Evolutionary conservation across 768 basidiomycete genomes (phyloP), one percentile per base, ranked within the genome.

Genomic region (Mycena kentingensis): DNA sequence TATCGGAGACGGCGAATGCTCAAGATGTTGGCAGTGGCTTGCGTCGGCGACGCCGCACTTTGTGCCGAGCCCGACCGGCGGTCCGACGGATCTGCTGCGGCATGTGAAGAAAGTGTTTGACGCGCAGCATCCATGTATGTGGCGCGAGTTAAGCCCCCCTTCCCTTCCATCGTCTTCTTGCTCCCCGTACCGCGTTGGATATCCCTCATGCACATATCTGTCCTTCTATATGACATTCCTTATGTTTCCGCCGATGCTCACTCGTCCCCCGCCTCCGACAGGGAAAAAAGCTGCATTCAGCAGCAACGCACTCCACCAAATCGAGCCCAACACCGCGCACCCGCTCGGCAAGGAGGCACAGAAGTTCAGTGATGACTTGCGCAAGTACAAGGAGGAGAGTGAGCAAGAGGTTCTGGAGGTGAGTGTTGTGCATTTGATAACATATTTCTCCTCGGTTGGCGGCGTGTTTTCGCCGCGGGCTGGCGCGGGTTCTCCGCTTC

Each of bases 91-190:
- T 73, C 77, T 98, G 63, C 72, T 98, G 62, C 95, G 96, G 25
- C 82, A 88, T 37, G 88, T 98, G 70, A 90, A 86, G 78, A 90
- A 83, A 71, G 87, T 83, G 26, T 94, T 97, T 73, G 84, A 97
- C 66, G 93, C 92, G 27, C 89, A 82, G 74, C 82, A 81, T 70
- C 83, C 90, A n/a, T 96, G 91, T 92, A 64, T 48, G 88, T 78
- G n/a, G n/a, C 16, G 35, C 35, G 24, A 12, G 57, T 46, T 37
- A 24, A 21, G 37, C 32, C n/a, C n/a, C n/a, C n/a, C n/a, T n/a
- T n/a, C n/a, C n/a, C n/a, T n/a, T n/a, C n/a, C n/a, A n/a, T n/a
- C n/a, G n/a, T n/a, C n/a, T n/a, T n/a, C n/a, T n/a, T n/a, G n/a
- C n/a, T n/a, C n/a, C n/a, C n/a, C n/a, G n/a, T n/a, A n/a, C n/a